Conservation (phyloP, 768 basidiomycete species). For the Hygrocybe punicea region DNA sequence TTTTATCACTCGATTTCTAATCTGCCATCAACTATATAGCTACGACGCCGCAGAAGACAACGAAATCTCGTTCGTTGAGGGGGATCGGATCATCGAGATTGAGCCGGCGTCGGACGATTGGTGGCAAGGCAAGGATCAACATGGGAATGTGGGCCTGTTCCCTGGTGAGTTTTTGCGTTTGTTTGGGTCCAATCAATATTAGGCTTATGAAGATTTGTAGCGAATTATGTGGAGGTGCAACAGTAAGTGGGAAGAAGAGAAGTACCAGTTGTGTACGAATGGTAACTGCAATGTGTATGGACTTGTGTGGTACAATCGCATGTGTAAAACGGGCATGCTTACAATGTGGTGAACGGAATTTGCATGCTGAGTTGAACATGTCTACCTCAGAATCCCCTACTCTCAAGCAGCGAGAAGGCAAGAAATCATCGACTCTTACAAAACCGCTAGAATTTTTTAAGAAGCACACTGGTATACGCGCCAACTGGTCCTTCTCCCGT, state of each 20-base stretch:
- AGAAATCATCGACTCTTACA: too few relatives aligned
- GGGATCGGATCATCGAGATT: slow-evolving; percentile 74
- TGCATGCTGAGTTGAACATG: too few relatives aligned
- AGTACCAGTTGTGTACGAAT: too few relatives aligned
- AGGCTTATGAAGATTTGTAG: slow-evolving; percentile 17
- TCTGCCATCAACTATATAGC: slow-evolving; percentile 35
- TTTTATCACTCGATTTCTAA: not conserved
- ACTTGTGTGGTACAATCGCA: too few relatives aligned
- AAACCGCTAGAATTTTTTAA: too few relatives aligned
- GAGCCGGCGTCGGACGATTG: slow-evolving; percentile 84
- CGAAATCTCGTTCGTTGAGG: slow-evolving; percentile 81
- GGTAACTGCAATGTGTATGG: too few relatives aligned
- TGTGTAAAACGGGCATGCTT: too few relatives aligned
- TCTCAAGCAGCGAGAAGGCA: too few relatives aligned
- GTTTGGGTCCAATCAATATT: not conserved
- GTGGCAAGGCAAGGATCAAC: slow-evolving; percentile 69
- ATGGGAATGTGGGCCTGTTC: slow-evolving; percentile 66
- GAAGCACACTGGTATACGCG: too few relatives aligned
- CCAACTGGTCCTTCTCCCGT: too few relatives aligned
- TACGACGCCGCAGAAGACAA: slow-evolving; percentile 92
- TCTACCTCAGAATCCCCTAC: too few relatives aligned
- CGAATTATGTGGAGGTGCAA: slow-evolving; percentile 40
- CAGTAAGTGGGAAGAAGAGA: not conserved
- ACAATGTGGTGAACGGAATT: too few relatives aligned
- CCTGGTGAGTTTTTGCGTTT: slow-evolving; percentile 50